These are phyloP conservation scores for Pisolithus thermaeus DNA, from an alignment of 1,284 basidiomycete genomes.

Conservation along the genomic window DNA sequence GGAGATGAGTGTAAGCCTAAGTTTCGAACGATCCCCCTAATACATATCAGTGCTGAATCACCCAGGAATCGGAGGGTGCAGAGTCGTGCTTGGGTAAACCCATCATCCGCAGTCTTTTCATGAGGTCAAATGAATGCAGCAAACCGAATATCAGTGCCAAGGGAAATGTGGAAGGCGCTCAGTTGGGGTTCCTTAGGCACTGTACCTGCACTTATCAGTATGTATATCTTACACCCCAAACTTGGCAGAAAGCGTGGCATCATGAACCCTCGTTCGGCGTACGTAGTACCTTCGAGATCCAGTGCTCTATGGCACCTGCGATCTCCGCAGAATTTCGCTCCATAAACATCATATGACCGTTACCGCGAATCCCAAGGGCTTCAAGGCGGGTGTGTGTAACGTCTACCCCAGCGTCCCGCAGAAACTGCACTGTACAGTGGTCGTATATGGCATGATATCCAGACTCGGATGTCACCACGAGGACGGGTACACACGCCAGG, in stretches of 20 bases:
- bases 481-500: slow-evolving; percentile 37
- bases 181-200: not conserved
- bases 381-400: slow-evolving; percentile 36
- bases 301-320: slow-evolving; percentile 34
- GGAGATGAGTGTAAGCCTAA: too few relatives aligned
- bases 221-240: too few relatives aligned
- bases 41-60: too few relatives aligned
- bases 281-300: slow-evolving; percentile 24
- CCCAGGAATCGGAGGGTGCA: too few relatives aligned
- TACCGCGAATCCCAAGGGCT: slow-evolving; percentile 39
- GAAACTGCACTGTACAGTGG: slow-evolving; percentile 36
- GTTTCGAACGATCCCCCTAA: too few relatives aligned
- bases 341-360: slow-evolving; percentile 50
- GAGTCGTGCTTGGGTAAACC: too few relatives aligned
- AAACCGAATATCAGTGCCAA: too few relatives aligned
- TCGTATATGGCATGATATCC: slow-evolving; percentile 47
- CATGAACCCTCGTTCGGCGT: not conserved
- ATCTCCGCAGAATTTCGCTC: slow-evolving; percentile 42
- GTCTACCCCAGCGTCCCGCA: slow-evolving; percentile 38
- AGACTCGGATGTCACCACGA: slow-evolving; percentile 42
- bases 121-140: too few relatives aligned
- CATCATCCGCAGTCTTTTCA: too few relatives aligned
- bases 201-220: too few relatives aligned
- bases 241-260: not conserved
- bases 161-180: too few relatives aligned